Evolutionary conservation across 2,329 filamentous ascomycete genomes (phyloP), one percentile per base, ranked within the genome.

Genomic region (Scedosporium dehoogii): DNA sequence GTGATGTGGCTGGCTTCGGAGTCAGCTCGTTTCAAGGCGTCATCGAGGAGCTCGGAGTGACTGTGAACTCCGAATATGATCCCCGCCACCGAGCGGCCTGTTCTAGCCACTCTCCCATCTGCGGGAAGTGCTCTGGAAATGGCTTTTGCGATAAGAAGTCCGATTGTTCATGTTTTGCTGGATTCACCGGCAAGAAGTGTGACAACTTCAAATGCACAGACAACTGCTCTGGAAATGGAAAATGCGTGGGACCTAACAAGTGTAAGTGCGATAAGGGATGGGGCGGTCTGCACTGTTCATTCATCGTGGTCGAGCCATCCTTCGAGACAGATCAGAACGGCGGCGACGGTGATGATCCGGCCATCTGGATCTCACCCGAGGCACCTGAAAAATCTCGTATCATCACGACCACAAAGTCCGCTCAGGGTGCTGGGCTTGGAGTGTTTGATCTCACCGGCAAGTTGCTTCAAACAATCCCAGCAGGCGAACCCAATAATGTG

Each of bases 321-420:
- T 82, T 85, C 85, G 23, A 79, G 71, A 16, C 83, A 81, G 38
- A 83, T 77, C 10, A 83, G 82, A 6, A 84, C 67, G 7, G 75
- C 73, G 3, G 78, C 75, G 38, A 86, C 25, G 77, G 78, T 0
- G 78, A 80, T 42, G 78, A 80, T 58, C 78, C 79, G 0, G 78
- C 77, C 0, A 76, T 80, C 25, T 81, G 78, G 78, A 76, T 80
- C 59, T 78, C 77, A 0, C 76, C 78, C 0, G 66, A 69, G 1
- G 67, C 72, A 0, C 71, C 72, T 0, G 72, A 73, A 0, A 68
- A 75, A 57, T 82, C 80, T 4, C 78, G 73, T 18, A 76, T 83
- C 41, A 76, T 83, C 33, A 81, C 79, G 0, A 83, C 81, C 0
- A 80, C 78, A 12, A 83, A 83, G 66, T 81, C 79, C 1, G 73